Evolutionary conservation across 345 rosid species (phyloP).

Genomic region (Gossypium australe): DNA sequence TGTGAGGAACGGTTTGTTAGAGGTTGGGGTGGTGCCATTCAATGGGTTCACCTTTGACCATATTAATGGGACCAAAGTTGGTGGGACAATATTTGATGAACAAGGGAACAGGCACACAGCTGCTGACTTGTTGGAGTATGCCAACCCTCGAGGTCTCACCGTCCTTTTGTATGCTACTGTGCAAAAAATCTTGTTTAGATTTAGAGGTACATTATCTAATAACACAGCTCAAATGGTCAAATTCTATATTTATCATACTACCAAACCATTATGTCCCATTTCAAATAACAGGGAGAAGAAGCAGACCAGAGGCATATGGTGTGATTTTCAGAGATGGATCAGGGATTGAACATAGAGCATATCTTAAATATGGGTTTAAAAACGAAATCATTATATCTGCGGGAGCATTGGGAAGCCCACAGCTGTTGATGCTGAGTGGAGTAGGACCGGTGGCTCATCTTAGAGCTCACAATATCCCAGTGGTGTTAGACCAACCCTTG

Average conservation of each 20-base stretch:
- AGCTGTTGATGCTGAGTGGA: constrained; percentile 63
- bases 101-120: constrained; percentile 66
- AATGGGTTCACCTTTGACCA: constrained; percentile 73
- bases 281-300: constrained; percentile 7
- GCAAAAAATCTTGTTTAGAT: constrained; percentile 36
- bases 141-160: constrained; percentile 38
- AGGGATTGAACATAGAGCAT: constrained; percentile 40
- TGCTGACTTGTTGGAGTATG: constrained; percentile 61
- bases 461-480: constrained; percentile 32
- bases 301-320: constrained; percentile 48
- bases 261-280: background rate
- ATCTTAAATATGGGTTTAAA: constrained; percentile 32
- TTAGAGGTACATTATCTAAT: constrained; percentile 19
- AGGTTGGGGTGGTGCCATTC: constrained; percentile 54
- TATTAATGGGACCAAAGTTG: constrained; percentile 61
- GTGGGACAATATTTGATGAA: constrained; percentile 62
- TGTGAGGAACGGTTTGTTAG: constrained; percentile 59
- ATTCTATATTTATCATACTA: too few species aligned
- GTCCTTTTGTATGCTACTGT: constrained; percentile 61
- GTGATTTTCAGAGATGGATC: constrained; percentile 41
- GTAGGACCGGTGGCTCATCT: constrained; percentile 57
- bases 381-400: constrained; percentile 56
- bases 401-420: constrained; percentile 77
- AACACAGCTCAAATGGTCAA: too few species aligned
- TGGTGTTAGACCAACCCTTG: constrained; percentile 39